Percentiles rank a stretch among this genome's conserved stretches.
phyloP scores from a whole-genome alignment of 2,329 filamentous ascomycete genomes.

The Meredithiella fracta region DNA sequence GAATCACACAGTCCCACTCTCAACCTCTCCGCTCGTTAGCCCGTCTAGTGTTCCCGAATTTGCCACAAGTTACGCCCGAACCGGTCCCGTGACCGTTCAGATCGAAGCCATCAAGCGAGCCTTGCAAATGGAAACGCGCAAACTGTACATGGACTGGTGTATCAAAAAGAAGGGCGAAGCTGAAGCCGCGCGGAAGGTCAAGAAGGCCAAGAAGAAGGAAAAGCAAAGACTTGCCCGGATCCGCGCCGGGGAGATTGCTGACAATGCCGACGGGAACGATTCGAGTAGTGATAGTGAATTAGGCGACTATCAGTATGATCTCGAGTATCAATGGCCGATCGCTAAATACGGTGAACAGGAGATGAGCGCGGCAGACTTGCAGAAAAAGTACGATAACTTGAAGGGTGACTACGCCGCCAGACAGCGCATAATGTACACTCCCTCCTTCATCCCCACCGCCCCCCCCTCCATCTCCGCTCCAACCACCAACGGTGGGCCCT shows the following conservation, averaged over 20 bases:
- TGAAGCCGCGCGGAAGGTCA: constrained; percentile 3
- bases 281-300: constrained; percentile 1
- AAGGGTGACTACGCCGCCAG: background rate
- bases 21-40: background rate
- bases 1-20: background rate
- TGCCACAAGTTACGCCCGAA: background rate
- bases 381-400: background rate
- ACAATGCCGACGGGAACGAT: background rate
- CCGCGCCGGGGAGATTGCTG: background rate
- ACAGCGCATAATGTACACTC: background rate
- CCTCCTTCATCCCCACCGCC: background rate
- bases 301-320: constrained; percentile 3
- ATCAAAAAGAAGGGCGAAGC: constrained; percentile 6
- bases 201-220: constrained; percentile 1
- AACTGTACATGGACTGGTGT: constrained; percentile 11
- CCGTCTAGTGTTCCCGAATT: background rate
- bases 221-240: background rate
- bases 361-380: background rate
- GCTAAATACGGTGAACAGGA: constrained; percentile 6
- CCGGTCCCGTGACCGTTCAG: background rate
- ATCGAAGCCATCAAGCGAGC: constrained; percentile 4
- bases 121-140: constrained; percentile 7
- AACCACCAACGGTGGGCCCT: too few relatives aligned
- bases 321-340: constrained; percentile 8
- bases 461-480: background rate